Conservation (phyloP, 768 basidiomycete genomes). For the Hericium rajendrae region DNA sequence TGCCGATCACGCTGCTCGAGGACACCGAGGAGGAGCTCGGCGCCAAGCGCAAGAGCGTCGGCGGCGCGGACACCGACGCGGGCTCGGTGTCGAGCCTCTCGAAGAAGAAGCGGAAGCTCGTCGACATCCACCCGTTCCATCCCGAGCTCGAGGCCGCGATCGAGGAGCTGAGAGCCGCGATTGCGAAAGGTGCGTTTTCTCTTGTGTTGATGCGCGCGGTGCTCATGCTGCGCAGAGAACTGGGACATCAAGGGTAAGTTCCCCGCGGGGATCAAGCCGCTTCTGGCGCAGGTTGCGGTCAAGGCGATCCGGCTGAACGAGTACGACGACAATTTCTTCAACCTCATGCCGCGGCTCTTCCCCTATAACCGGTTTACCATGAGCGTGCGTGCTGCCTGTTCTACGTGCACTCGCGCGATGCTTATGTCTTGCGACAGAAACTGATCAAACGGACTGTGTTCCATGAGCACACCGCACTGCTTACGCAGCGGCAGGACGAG, state of each 20-base stretch:
- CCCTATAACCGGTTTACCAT: conserved; percentile 96
- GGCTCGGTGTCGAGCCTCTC: conserved; percentile 14
- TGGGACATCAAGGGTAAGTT: conserved; percentile 87
- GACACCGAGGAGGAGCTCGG: conserved; percentile 31
- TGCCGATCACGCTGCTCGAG: conserved; percentile 36
- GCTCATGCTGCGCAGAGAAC: conserved; percentile 35
- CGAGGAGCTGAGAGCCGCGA: conserved; percentile 48
- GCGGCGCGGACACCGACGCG: conserved; percentile 4
- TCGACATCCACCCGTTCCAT: conserved; percentile 63
- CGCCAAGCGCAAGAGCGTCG: conserved; percentile 7
- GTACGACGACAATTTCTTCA: conserved; percentile 90
- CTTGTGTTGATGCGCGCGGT: background rate
- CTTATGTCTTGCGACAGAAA: conserved; percentile 44
- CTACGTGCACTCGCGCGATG: background rate
- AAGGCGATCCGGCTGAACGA: conserved; percentile 77
- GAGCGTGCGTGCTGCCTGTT: conserved; percentile 42
- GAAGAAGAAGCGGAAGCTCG: conserved; percentile 64
- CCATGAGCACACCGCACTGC: conserved; percentile 54
- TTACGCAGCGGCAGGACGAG: conserved; percentile 59
- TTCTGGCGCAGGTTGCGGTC: conserved; percentile 60
- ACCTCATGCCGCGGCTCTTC: conserved; percentile 76
- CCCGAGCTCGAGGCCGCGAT: conserved; percentile 56
- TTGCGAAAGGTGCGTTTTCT: conserved; percentile 40
- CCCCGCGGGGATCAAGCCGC: conserved; percentile 68
- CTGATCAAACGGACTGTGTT: conserved; percentile 88